These are phyloP conservation scores for Trichoderma koningii DNA, from an alignment of 2,329 filamentous ascomycete genomes.

Conservation along the genomic window DNA sequence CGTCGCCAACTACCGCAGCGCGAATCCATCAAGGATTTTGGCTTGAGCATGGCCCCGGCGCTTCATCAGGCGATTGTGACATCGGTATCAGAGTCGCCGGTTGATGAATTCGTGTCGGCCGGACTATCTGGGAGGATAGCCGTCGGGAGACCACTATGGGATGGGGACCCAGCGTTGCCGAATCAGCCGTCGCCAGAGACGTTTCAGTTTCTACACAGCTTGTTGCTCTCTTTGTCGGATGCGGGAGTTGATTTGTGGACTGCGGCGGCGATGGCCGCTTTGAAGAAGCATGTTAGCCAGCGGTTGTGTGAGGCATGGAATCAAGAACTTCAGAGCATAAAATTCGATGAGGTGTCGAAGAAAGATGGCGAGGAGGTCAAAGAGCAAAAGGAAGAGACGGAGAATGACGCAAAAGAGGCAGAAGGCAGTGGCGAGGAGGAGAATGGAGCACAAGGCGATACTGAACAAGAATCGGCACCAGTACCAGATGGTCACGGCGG, in stretches of 20 bases:
- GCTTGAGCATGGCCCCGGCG: constrained; percentile 60
- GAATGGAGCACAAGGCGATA: constrained; percentile 26
- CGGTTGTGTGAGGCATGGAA: constrained; percentile 55
- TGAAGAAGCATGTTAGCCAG: constrained; percentile 62
- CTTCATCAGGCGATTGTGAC: constrained; percentile 65
- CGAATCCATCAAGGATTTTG: constrained; percentile 56
- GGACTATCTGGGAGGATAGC: constrained; percentile 52
- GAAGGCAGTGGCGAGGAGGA: constrained; percentile 23
- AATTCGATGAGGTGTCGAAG: constrained; percentile 27
- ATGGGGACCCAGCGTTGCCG: constrained; percentile 73
- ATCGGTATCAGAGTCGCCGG: constrained; percentile 52
- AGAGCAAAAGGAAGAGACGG: constrained; percentile 22
- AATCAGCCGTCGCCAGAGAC: constrained; percentile 73
- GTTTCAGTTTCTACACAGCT: constrained; percentile 69
- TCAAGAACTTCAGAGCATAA: constrained; percentile 43
- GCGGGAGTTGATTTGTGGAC: constrained; percentile 83
- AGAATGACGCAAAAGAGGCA: constrained; percentile 1
- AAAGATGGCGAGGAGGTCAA: constrained; percentile 27
- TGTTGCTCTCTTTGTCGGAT: constrained; percentile 68
- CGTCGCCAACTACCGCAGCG: constrained; percentile 64
- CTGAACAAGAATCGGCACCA: constrained; percentile 24
- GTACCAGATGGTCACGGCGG: constrained; percentile 25
- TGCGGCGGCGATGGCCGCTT: constrained; percentile 59
- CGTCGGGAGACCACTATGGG: constrained; percentile 73
- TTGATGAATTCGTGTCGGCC: constrained; percentile 51